Conservation (phyloP, 1,284 basidiomycete genomes). For the Hemileia vastatrix region DNA sequence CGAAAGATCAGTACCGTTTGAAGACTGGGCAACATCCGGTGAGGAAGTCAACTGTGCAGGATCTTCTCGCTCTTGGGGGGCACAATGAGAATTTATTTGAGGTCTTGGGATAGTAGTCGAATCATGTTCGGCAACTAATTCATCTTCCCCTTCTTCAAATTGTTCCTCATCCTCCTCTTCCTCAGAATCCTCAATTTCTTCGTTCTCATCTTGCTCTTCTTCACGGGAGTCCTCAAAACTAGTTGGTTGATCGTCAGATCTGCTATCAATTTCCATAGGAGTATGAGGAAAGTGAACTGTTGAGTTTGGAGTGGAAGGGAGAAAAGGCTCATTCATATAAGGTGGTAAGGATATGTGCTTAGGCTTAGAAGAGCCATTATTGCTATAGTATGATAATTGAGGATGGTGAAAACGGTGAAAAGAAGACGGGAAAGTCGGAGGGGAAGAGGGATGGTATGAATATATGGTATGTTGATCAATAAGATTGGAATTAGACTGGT, state of each 20-base stretch:
- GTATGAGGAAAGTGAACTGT: slow-evolving; percentile 6
- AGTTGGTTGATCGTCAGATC: slow-evolving; percentile 2
- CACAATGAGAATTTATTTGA: no score
- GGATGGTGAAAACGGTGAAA: neutral
- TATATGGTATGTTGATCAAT: slow-evolving; percentile 60
- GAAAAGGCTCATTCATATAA: slow-evolving; percentile 20
- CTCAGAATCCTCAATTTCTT: neutral
- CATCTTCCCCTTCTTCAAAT: no score
- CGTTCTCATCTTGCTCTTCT: neutral
- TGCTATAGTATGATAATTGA: slow-evolving; percentile 33
- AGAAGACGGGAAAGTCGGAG: neutral
- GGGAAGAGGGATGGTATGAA: slow-evolving; percentile 53
- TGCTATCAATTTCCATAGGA: neutral
- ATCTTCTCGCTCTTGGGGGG: no score
- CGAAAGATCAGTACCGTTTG: no score
- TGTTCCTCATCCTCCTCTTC: no score
- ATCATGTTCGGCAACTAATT: no score
- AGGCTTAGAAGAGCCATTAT: slow-evolving; percentile 41
- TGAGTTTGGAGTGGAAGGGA: slow-evolving; percentile 20
- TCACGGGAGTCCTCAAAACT: neutral
- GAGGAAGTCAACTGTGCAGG: neutral
- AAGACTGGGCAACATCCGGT: no score
- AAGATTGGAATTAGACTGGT: slow-evolving; percentile 66
- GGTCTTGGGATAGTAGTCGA: no score
- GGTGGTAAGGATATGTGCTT: slow-evolving; percentile 29